phyloP scores from a whole-genome alignment of 768 basidiomycete genomes.

The Arthromyces matolae region DNA sequence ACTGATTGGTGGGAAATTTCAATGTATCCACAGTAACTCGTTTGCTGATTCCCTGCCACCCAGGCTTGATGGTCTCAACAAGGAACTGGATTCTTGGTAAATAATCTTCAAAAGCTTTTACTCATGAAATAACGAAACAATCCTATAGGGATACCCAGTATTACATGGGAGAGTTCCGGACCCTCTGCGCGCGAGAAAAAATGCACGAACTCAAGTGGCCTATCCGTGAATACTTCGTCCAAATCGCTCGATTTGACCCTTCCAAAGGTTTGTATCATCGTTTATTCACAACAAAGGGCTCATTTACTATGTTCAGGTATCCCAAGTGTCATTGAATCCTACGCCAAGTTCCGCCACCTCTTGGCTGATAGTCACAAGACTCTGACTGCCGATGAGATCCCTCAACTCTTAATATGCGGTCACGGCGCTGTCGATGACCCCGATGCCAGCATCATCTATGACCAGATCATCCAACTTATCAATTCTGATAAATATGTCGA shows the following conservation, averaged over 20 bases:
- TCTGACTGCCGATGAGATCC: slow-evolving; percentile 47
- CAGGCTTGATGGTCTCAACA: slow-evolving; percentile 93
- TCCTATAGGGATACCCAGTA: slow-evolving; percentile 80
- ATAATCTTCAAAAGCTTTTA: too few species aligned
- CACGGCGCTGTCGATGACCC: slow-evolving; percentile 95
- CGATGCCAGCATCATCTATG: slow-evolving; percentile 90
- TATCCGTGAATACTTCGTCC: slow-evolving; percentile 78
- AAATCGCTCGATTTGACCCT: slow-evolving; percentile 94
- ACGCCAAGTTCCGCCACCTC: slow-evolving; percentile 73
- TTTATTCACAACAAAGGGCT: neutral
- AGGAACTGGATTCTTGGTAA: slow-evolving; percentile 67
- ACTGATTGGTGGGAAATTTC: slow-evolving; percentile 67
- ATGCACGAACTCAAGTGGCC: slow-evolving; percentile 81
- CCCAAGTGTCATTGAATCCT: slow-evolving; percentile 83
- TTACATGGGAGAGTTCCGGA: slow-evolving; percentile 88
- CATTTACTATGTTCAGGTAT: slow-evolving; percentile 51
- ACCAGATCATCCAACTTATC: slow-evolving; percentile 66
- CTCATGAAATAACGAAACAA: too few species aligned
- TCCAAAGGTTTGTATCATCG: slow-evolving; percentile 39
- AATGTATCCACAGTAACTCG: neutral
- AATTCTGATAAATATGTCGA: slow-evolving; percentile 45
- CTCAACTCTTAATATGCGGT: slow-evolving; percentile 80
- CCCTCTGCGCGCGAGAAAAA: slow-evolving; percentile 71
- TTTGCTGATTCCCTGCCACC: neutral
- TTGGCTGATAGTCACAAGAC: slow-evolving; percentile 44